Conservation (phyloP, 2,329 filamentous ascomycete genomes). For the Hirsutella rhossiliensis region DNA sequence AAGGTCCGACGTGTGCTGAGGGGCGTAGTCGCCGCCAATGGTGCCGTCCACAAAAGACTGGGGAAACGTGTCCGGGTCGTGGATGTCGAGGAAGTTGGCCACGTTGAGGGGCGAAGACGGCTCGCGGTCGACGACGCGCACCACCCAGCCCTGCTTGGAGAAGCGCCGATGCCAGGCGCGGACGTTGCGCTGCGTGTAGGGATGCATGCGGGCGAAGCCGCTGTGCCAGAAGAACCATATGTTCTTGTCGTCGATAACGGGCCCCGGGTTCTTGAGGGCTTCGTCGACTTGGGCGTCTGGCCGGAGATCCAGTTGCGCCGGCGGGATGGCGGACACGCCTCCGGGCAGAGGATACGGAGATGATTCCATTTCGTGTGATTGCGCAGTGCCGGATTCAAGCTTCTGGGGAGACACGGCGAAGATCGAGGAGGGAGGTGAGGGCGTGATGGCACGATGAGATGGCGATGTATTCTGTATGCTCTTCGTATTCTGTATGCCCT, state of each 20-base stretch:
- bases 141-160: constrained; percentile 35
- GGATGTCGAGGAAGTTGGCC: constrained; percentile 32
- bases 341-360: constrained; percentile 6
- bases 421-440: too few relatives aligned
- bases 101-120: constrained; percentile 33
- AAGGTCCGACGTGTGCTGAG: constrained; percentile 45
- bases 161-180: constrained; percentile 42
- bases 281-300: constrained; percentile 32
- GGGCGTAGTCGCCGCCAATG: constrained; percentile 34
- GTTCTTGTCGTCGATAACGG: constrained; percentile 34
- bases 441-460: too few relatives aligned
- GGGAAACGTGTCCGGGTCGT: constrained; percentile 31
- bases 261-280: constrained; percentile 24
- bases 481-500: too few relatives aligned
- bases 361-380: too few relatives aligned
- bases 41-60: constrained; percentile 34
- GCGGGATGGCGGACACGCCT: constrained; percentile 28
- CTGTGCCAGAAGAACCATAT: constrained; percentile 48
- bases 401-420: too few relatives aligned
- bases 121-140: constrained; percentile 36
- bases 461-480: too few relatives aligned
- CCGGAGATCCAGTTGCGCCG: constrained; percentile 28
- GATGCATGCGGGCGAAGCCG: constrained; percentile 35
- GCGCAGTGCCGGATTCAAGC: too few relatives aligned
- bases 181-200: constrained; percentile 39